A percentile compares a stretch with the other conserved stretches of the same genome.
Evolutionary conservation across 2,329 filamentous ascomycete species (phyloP).

Genomic region (Pseudogymnoascus sp.): DNA sequence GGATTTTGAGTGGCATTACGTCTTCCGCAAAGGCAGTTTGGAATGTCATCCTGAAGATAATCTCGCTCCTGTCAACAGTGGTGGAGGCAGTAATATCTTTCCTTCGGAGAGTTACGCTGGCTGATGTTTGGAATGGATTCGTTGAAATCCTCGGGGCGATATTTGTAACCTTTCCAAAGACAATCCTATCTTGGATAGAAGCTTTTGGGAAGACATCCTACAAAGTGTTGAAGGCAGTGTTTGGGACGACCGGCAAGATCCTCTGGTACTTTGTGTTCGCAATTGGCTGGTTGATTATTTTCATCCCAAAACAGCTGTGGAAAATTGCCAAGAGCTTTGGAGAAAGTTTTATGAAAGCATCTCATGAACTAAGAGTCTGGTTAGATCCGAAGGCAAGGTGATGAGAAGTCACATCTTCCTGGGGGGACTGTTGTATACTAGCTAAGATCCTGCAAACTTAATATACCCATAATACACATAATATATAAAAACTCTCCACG

Average conservation of each 20-base stretch:
- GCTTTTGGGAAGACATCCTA: conserved; percentile 21
- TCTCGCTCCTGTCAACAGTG: conserved; percentile 32
- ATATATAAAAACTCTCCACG: neutral
- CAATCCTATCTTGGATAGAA: conserved; percentile 22
- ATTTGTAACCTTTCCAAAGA: conserved; percentile 28
- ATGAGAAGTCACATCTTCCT: neutral
- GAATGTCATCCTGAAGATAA: conserved; percentile 22
- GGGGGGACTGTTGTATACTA: neutral
- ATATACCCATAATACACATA: neutral
- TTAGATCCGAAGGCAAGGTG: conserved; percentile 30
- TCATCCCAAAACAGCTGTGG: conserved; percentile 29
- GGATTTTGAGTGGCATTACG: conserved; percentile 28
- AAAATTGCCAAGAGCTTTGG: conserved; percentile 28
- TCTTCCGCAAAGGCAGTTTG: conserved; percentile 22
- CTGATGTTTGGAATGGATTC: conserved; percentile 34
- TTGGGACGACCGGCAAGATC: conserved; percentile 27
- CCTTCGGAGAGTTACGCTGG: conserved; percentile 31
- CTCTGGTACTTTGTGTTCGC: conserved; percentile 23
- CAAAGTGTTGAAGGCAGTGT: conserved; percentile 25
- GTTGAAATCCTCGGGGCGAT: conserved; percentile 25
- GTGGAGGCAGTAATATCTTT: conserved; percentile 29
- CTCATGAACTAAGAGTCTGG: conserved; percentile 32
- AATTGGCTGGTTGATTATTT: conserved; percentile 28
- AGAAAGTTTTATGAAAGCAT: conserved; percentile 26
- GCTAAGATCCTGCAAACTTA: neutral